Evolutionary conservation across 2,329 filamentous ascomycete species (phyloP), one percentile per base, ranked within the genome.

Genomic region (Pseudogymnoascus sp.): DNA sequence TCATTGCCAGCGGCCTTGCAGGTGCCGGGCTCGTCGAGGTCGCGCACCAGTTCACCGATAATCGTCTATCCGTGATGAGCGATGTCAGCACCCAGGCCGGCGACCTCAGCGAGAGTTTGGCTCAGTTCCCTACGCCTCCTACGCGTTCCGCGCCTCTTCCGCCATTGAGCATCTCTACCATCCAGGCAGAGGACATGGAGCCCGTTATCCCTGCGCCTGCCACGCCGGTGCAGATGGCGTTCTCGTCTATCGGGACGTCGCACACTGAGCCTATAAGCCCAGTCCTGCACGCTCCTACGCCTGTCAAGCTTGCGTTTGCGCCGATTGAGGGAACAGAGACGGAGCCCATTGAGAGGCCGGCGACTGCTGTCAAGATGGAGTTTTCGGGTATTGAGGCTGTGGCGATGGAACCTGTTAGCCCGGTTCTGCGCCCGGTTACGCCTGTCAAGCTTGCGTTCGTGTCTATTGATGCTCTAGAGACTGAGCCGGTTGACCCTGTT

Each of bases 101-200:
- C 10, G 59, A 61, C 39, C 77, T 84, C 71, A 79, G 79, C 16
- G 77, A 80, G 64, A 82, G 80, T 68, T 74, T 86, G 60, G 78
- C 79, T 14, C 78, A 79, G 67, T 84, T 85, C 74, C 82, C 83
- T 1, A 76, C 80, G 11, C 83, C 83, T 4, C 82, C 82, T 0
- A 75, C 75, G 0, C 77, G 78, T 18, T 42, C 8, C 70, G 76
- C 40, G 62, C 64, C 71, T 31, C 69, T 61, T 14, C 23, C 34
- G 12, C 47, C 64, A 5, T 39, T 65, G 11, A 62, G 70, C 8
- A 70, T 76, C 40, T 77, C 71, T 29, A 62, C 66, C 51, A 73
- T 76, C 47, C 64, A 65, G 2, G 64, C 69, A 8, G 74, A 78
- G 65, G 68, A 78, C 36, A 70, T 80, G 40, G 69, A 71, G 39